A percentile compares a stretch with the other conserved stretches of the same genome.
Conservation (phyloP, 768 basidiomycete species). For the Lyophyllum semitale region DNA sequence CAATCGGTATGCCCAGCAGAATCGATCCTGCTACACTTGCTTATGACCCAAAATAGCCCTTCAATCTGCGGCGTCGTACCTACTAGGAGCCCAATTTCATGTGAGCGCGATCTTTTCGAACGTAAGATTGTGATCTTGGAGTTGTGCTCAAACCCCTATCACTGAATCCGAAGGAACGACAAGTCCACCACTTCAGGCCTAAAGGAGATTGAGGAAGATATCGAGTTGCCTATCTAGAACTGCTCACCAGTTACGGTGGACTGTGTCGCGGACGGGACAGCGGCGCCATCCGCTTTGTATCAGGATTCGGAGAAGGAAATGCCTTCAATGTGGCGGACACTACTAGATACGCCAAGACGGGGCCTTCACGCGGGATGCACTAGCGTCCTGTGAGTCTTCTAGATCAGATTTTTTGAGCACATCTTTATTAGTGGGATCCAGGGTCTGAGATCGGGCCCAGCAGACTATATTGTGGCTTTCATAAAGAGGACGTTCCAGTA, state of each 20-base stretch:
- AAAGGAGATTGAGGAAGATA: background rate
- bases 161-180: slow-evolving; percentile 4
- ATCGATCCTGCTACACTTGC: background rate
- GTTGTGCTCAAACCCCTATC: slow-evolving; percentile 22
- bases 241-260: slow-evolving; percentile 29
- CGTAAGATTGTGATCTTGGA: slow-evolving; percentile 1
- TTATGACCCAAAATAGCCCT: slow-evolving; percentile 21
- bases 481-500: background rate
- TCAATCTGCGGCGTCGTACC: slow-evolving; percentile 32
- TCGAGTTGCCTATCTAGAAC: background rate
- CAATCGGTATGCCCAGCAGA: slow-evolving; percentile 32
- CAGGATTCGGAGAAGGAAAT: background rate
- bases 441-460: slow-evolving; percentile 39
- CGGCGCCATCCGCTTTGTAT: slow-evolving; percentile 25
- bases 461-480: slow-evolving; percentile 22
- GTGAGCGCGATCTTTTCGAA: slow-evolving; percentile 20
- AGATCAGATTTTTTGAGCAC: slow-evolving; percentile 12
- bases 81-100: slow-evolving; percentile 47
- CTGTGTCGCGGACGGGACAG: slow-evolving; percentile 39
- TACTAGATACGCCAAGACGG: slow-evolving; percentile 39
- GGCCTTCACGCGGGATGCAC: slow-evolving; percentile 33
- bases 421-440: slow-evolving; percentile 40
- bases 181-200: slow-evolving; percentile 42
- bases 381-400: slow-evolving; percentile 14
- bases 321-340: slow-evolving; percentile 5